A percentile compares a stretch with the other conserved stretches of the same genome.
phyloP scores from a whole-genome alignment of 2,329 filamentous ascomycete genomes.

The Cladosporium sp. region DNA sequence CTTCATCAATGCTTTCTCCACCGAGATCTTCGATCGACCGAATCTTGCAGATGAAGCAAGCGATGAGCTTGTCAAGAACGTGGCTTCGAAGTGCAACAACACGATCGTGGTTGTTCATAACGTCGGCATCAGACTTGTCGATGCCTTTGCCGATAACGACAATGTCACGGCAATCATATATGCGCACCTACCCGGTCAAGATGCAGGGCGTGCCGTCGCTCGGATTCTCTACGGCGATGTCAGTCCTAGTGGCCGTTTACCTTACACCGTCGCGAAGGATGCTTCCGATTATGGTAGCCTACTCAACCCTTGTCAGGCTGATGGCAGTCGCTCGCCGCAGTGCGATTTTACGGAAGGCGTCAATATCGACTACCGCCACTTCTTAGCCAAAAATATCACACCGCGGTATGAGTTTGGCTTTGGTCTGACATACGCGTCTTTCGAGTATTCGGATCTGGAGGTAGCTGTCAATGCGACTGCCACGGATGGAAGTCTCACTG shows the following conservation, averaged over 20 bases:
- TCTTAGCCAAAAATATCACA: slow-evolving; percentile 35
- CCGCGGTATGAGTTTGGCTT: slow-evolving; percentile 42
- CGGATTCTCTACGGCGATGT: slow-evolving; percentile 60
- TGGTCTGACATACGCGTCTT: slow-evolving; percentile 42
- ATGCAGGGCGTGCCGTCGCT: slow-evolving; percentile 59
- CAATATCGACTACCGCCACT: slow-evolving; percentile 43
- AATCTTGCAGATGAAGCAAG: slow-evolving; percentile 46
- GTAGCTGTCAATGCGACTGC: slow-evolving; percentile 34
- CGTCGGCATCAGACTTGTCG: slow-evolving; percentile 62
- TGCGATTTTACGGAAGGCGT: slow-evolving; percentile 41
- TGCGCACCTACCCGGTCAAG: slow-evolving; percentile 66
- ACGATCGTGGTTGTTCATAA: slow-evolving; percentile 69
- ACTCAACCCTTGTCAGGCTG: slow-evolving; percentile 36
- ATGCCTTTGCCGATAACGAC: slow-evolving; percentile 62
- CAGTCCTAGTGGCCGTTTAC: slow-evolving; percentile 60
- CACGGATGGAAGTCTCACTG: slow-evolving; percentile 26
- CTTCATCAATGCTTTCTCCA: slow-evolving; percentile 59
- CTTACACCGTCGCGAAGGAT: slow-evolving; percentile 62
- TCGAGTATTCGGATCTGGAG: slow-evolving; percentile 38
- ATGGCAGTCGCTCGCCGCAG: slow-evolving; percentile 31
- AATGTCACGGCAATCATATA: slow-evolving; percentile 67
- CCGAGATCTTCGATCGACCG: slow-evolving; percentile 43
- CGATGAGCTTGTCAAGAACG: slow-evolving; percentile 58
- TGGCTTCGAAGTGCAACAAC: slow-evolving; percentile 61
- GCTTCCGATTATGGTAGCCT: slow-evolving; percentile 58